A percentile compares a stretch with the other conserved stretches of the same genome.
Conservation (phyloP, 192 early-diverging fungal genomes). For the Glomus cerebriforme region DNA sequence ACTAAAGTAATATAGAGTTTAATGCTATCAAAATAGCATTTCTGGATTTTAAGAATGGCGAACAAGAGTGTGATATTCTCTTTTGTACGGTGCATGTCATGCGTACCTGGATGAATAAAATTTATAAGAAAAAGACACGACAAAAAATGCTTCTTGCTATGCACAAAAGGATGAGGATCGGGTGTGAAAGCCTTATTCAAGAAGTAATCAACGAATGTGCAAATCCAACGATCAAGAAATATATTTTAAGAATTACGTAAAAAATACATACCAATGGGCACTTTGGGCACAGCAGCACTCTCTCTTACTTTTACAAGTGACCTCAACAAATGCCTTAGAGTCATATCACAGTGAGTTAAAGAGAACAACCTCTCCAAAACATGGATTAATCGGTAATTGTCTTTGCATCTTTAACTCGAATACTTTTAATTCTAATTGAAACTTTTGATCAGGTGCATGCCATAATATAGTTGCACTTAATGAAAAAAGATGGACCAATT, state of each 20-base stretch:
- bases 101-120: too few species aligned
- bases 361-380: background rate
- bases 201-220: constrained; percentile 6
- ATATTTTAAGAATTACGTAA: constrained; percentile 19
- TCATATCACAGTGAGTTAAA: constrained; percentile 27
- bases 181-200: background rate
- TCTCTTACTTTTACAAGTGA: constrained; percentile 20
- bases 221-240: background rate
- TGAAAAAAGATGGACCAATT: background rate
- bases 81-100: too few species aligned
- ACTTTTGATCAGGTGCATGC: background rate
- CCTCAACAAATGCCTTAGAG: constrained; percentile 22
- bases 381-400: constrained; percentile 15
- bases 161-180: background rate
- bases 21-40: too few species aligned
- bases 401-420: background rate
- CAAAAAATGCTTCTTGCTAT: constrained; percentile 11
- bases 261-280: constrained; percentile 21
- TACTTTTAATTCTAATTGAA: background rate
- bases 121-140: background rate
- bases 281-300: constrained; percentile 24
- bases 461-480: constrained; percentile 22
- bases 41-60: too few species aligned
- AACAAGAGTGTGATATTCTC: too few species aligned
- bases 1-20: too few species aligned